Evolutionary conservation across 192 early-diverging fungal species (phyloP).

Genomic region (Gaertneriomyces sp.): DNA sequence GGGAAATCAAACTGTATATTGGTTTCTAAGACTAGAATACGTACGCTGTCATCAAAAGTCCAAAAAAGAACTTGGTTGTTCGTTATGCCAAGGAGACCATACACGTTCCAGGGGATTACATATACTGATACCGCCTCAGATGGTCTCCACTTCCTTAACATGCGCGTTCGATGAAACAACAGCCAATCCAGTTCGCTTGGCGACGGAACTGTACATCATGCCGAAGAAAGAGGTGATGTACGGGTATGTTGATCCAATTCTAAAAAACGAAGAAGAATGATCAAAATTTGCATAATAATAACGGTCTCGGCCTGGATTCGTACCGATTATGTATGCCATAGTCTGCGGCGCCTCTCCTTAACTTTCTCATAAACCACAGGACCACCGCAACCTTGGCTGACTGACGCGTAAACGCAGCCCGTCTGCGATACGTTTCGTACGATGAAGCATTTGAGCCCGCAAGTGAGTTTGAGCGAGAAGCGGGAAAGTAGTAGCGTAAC

Average conservation of each 20-base stretch:
- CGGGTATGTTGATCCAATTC: conserved; percentile 21
- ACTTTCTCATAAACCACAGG: conserved; percentile 21
- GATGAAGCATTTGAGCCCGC: background rate
- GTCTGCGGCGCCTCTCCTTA: conserved; percentile 19
- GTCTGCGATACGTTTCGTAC: background rate
- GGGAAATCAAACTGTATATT: no score
- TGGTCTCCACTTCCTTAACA: no score
- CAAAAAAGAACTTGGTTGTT: no score
- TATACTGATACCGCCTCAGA: no score
- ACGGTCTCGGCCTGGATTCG: background rate
- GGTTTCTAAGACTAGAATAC: no score
- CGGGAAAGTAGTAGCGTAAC: conserved; percentile 15
- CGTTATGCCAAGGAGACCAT: no score
- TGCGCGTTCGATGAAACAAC: no score
- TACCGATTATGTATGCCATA: conserved; percentile 47
- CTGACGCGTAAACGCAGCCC: conserved; percentile 29
- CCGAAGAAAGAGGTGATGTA: conserved; percentile 21
- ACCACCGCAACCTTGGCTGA: conserved; percentile 28
- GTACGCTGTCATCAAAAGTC: no score
- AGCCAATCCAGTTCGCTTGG: background rate
- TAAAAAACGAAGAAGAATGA: background rate
- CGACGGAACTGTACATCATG: conserved; percentile 11
- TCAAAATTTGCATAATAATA: background rate
- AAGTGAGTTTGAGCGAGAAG: background rate
- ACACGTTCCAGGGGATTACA: no score